Conservation (phyloP, 148 eudicot genomes). For the Rhododendron ovatum region DNA sequence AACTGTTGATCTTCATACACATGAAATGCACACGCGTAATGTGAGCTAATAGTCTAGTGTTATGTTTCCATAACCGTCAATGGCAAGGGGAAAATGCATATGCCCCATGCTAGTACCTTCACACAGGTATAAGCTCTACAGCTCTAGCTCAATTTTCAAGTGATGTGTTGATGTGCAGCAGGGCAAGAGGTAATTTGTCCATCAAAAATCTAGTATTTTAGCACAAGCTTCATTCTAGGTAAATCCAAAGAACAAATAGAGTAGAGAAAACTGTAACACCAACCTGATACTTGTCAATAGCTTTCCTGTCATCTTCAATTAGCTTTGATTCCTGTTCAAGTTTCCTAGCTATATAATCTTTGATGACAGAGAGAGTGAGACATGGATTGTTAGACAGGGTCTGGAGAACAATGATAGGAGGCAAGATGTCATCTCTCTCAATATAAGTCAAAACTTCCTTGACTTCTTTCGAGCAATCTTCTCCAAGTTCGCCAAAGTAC, state of each 20-base stretch:
- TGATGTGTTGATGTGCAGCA: not conserved
- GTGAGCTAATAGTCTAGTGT: not conserved
- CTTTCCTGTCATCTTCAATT: conserved; percentile 83
- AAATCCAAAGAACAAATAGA: not conserved
- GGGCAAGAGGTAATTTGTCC: not conserved
- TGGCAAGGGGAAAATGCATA: not conserved
- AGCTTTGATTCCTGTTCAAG: conserved; percentile 89
- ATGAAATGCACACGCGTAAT: not conserved
- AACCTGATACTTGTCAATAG: conserved; percentile 91
- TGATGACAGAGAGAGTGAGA: conserved; percentile 84
- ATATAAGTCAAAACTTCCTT: conserved; percentile 87
- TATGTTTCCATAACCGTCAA: not conserved
- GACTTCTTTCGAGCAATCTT: conserved; percentile 97
- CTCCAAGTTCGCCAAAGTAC: conserved; percentile 98
- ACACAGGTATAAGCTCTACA: not conserved
- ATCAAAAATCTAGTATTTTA: not conserved
- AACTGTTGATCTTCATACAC: not conserved
- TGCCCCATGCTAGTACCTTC: not conserved
- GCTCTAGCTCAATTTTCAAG: conserved; percentile 6
- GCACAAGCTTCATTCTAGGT: not conserved
- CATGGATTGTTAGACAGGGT: conserved; percentile 87
- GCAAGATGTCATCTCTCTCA: conserved; percentile 91
- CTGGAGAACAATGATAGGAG: conserved; percentile 87
- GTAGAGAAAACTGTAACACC: not conserved
- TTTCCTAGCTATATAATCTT: conserved; percentile 94